phyloP scores from a whole-genome alignment of 495 filamentous ascomycete genomes.

The Annulohypoxylon nitens region DNA sequence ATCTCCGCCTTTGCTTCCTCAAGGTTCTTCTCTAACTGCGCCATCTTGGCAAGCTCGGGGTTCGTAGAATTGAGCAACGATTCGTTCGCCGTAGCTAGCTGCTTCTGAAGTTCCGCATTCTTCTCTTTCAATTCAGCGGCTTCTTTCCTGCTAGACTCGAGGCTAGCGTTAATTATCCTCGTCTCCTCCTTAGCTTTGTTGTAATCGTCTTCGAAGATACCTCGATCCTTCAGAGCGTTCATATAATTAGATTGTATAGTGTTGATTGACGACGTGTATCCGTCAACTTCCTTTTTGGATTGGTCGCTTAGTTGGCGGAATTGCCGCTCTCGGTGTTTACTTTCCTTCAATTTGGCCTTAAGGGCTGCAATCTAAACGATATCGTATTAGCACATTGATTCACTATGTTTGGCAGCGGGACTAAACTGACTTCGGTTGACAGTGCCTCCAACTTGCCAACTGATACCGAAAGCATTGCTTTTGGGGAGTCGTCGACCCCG shows the following conservation, averaged over 20 bases:
- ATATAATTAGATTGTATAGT: conserved; percentile 51
- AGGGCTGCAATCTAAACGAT: conserved; percentile 49
- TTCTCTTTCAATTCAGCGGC: conserved; percentile 63
- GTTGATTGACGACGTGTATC: conserved; percentile 46
- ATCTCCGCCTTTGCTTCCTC: conserved; percentile 48
- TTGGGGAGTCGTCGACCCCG: conserved; percentile 18
- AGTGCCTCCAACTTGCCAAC: conserved; percentile 55
- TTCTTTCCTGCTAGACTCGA: conserved; percentile 60
- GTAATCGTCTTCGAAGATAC: conserved; percentile 52
- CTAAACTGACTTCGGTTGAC: conserved; percentile 49
- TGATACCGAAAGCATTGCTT: conserved; percentile 43
- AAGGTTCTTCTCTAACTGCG: conserved; percentile 55
- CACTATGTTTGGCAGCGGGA: not conserved
- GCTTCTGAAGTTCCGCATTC: conserved; percentile 60
- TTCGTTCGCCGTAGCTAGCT: conserved; percentile 63
- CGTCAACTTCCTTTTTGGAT: conserved; percentile 51
- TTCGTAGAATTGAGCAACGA: conserved; percentile 62
- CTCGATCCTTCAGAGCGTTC: conserved; percentile 56
- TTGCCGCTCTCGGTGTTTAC: conserved; percentile 39
- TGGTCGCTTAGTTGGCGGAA: conserved; percentile 49
- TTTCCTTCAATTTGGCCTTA: conserved; percentile 45
- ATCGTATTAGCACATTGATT: conserved; percentile 11
- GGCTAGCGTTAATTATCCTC: conserved; percentile 32
- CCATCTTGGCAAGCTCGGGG: conserved; percentile 65
- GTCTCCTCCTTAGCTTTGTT: conserved; percentile 48